These are phyloP conservation scores for Cytauxzoon felis DNA, from an alignment of 169 alveolate genomes.

Conservation along the genomic window DNA sequence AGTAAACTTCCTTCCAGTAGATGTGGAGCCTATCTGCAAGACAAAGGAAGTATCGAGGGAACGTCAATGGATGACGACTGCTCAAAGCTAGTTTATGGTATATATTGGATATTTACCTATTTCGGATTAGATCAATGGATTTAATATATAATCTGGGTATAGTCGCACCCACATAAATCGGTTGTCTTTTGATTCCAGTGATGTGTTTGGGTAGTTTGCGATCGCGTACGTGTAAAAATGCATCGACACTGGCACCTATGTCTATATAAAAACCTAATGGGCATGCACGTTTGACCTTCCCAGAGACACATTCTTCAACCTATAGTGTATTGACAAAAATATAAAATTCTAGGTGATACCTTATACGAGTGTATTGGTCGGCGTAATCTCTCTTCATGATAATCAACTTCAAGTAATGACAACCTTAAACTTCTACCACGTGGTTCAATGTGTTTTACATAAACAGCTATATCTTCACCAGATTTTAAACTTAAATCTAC, in stretches of 20 bases:
- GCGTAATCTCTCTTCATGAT: too few relatives aligned
- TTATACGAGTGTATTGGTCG: constrained; percentile 1
- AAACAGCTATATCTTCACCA: constrained; percentile 34
- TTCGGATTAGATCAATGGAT: constrained; percentile 34
- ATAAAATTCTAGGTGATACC: neutral
- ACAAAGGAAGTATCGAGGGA: too few relatives aligned
- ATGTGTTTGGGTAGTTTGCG: constrained; percentile 27
- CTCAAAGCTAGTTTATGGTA: too few relatives aligned
- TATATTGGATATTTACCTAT: constrained; percentile 3
- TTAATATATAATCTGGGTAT: constrained; percentile 31
- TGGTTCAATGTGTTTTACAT: constrained; percentile 35
- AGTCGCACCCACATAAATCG: constrained; percentile 24
- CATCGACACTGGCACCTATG: constrained; percentile 62
- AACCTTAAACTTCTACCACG: constrained; percentile 20
- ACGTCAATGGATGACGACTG: too few relatives aligned
- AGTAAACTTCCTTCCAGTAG: too few relatives aligned
- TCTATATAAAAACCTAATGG: constrained; percentile 54
- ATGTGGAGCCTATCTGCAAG: too few relatives aligned
- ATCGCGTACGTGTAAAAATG: constrained; percentile 52
- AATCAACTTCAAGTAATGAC: constrained; percentile 10
- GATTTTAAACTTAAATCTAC: constrained; percentile 40
- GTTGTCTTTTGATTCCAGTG: constrained; percentile 35
- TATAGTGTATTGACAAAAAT: neutral
- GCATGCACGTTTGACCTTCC: constrained; percentile 30
- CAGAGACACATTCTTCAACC: constrained; percentile 48